Conservation (phyloP, 441 rosid genomes). For the Euphorbia corollata region DNA sequence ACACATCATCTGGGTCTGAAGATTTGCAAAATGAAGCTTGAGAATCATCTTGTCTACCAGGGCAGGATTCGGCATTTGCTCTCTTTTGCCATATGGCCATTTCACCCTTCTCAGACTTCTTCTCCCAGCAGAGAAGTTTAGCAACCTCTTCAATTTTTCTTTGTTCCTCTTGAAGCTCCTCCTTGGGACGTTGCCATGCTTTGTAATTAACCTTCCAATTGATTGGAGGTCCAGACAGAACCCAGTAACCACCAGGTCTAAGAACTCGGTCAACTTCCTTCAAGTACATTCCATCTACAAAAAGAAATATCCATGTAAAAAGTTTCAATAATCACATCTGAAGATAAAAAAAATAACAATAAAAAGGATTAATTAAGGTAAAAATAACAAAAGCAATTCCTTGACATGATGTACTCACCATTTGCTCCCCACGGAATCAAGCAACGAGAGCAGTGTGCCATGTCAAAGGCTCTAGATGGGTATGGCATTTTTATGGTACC, state of each 20-base stretch:
- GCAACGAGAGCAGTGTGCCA: conserved; percentile 98
- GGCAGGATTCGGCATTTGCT: conserved; percentile 50
- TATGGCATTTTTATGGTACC: conserved; percentile 85
- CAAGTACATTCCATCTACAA: conserved; percentile 65
- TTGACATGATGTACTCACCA: conserved; percentile 42
- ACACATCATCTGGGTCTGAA: conserved; percentile 66
- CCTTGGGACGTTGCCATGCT: conserved; percentile 72
- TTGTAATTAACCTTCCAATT: conserved; percentile 69
- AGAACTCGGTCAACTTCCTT: conserved; percentile 89
- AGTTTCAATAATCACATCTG: conserved; percentile 8
- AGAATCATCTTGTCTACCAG: conserved; percentile 50
- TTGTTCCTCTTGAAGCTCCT: conserved; percentile 72
- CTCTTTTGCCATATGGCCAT: conserved; percentile 76
- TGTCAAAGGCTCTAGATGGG: conserved; percentile 87
- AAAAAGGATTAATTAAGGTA: background rate
- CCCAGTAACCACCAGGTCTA: conserved; percentile 92
- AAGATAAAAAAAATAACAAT: conserved; percentile 8
- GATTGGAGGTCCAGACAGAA: conserved; percentile 88
- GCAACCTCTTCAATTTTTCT: conserved; percentile 67
- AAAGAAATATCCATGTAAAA: conserved; percentile 20
- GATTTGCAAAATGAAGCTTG: conserved; percentile 59
- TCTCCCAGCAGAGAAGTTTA: conserved; percentile 82
- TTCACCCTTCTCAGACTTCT: conserved; percentile 78
- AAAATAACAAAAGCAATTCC: conserved; percentile 5
- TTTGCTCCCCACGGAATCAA: conserved; percentile 90